Base-by-base conservation (phyloP, 1,139 yeast genomes). In the Magnusiomyces tetraspermus region DNA sequence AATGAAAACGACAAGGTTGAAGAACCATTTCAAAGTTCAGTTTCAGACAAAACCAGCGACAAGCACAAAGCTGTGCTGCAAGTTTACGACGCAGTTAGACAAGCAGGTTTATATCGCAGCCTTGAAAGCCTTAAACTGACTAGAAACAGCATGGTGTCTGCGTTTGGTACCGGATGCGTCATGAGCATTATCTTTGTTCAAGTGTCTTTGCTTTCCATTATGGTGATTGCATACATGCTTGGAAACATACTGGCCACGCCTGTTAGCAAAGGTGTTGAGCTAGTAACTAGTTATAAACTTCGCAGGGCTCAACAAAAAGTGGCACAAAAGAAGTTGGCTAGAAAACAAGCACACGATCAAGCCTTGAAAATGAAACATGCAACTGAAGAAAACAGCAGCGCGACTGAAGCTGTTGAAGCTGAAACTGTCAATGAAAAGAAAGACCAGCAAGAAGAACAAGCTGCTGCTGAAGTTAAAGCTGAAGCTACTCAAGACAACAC, bases 221-320 rank as follows among this genome's bases (percentile, higher is more conserved):
- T 64, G 66, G 60, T 63, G 2, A 17, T 59, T n/a, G 63, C 59
- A 13, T 63, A 59, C 46, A 54, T 61, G 15, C 50, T 64, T 22
- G 68, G 68, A n/a, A 67, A 64, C 49, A 42, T 57, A 4, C 24
- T 63, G 22, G 47, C 57, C 15, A 42, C 55, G n/a, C 64, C 66
- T 6, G 50, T 50, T 23, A 54, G 31, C 30, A 17, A 28, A 17
- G 36, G 19, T n/a, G 40, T n/a, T 36, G 40, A 10, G 19, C 15
- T 13, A 10, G 19, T n/a, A 13, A 13, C 40, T 17, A n/a, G 17
- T 17, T 36, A n/a, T 17, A 5, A n/a, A 10, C 17, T 10, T 17
- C 33, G 33, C 33, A 28, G 11, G 11, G 33, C 11, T 11, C 6
- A 6, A 8, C 33, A 11, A 28, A 6, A 28, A 28, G 33, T 8